Evolutionary conservation across 257 asterid genomes (phyloP).

Genomic region (Fraxinus anomala): DNA sequence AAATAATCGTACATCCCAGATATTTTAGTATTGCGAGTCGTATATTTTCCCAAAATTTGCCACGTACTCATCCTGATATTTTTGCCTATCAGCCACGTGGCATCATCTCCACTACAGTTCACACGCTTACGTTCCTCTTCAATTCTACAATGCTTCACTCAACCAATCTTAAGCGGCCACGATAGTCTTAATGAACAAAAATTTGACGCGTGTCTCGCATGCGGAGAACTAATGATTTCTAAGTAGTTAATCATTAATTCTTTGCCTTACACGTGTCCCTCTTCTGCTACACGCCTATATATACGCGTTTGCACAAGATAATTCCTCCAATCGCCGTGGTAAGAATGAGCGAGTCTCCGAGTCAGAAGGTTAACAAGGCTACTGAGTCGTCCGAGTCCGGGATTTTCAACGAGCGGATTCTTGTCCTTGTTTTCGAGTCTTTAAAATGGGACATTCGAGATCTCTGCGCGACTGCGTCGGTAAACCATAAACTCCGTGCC

Average conservation of each 20-base stretch:
- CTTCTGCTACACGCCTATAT: not conserved
- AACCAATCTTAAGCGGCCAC: not conserved
- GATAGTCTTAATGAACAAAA: not conserved
- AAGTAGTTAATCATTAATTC: not conserved
- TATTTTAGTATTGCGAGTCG: not conserved
- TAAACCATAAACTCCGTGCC: slow-evolving; percentile 38
- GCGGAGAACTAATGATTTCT: not conserved
- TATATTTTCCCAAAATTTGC: not conserved
- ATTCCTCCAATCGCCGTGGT: not conserved
- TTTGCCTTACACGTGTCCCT: not conserved
- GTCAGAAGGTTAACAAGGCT: slow-evolving; percentile 21
- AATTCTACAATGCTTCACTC: not conserved
- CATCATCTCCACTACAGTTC: not conserved
- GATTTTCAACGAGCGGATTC: slow-evolving; percentile 36
- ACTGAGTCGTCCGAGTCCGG: slow-evolving; percentile 21
- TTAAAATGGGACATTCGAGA: slow-evolving; percentile 43
- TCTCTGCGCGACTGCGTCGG: slow-evolving; percentile 35
- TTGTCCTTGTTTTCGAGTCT: slow-evolving; percentile 32
- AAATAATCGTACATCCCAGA: not conserved
- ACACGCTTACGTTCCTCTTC: not conserved
- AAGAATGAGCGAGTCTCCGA: slow-evolving; percentile 30
- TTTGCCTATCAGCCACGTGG: not conserved
- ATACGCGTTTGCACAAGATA: not conserved
- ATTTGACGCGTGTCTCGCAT: not conserved
- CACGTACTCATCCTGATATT: not conserved